Base-by-base conservation (phyloP, 2,329 filamentous ascomycete species). In the Penicillium sp. region DNA sequence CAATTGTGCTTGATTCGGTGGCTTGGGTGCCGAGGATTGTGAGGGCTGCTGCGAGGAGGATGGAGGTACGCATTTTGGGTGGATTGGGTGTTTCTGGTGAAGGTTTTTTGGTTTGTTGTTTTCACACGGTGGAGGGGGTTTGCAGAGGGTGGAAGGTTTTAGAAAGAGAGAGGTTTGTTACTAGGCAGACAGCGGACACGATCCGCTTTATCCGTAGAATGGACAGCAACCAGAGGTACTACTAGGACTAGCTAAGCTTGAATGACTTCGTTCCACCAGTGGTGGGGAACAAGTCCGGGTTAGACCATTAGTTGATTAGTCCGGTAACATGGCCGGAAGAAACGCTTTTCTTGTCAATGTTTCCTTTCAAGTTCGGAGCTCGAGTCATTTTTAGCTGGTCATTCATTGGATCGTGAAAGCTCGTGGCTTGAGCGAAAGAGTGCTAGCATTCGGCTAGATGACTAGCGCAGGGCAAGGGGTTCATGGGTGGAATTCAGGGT, bases 1-100 rank as follows among this genome's bases (percentile, higher is more conserved):
- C 13, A 2, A 58, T 60, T 1, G 56, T 61, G 53, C 52, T 63
- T 37, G 44, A 39, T 9, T 49, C 51, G n/a, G 53, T 27, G 16
- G 49, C 56, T 35, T 51, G 16, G 10, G 42, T 46, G 14, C 46
- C 46, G n/a, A 54, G 54, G 6, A 49, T 27, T 13, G 54, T 50
- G 13, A 59, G 48, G 29, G 52, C 47, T 27, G 55, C 48, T 4
- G 47, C 48, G 55, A 59, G 51, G 55, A 57, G 49, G 5, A 46
- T 27, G n/a, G 51, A 52, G 22, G 22, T 33, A 33, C 44, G 57
- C 57, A 59, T 59, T 9, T 47, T 57, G 43, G 24, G 33, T 19
- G 44, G 13, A 31, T 29, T 8, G 9, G 19, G 19, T 45, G 13
- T 16, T 24, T 46, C 14, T 31, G 26, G 26, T 27, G 24, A 3